These are phyloP conservation scores for Marasmius tenuissimus DNA, from an alignment of 1,284 basidiomycete genomes.

Conservation along the genomic window DNA sequence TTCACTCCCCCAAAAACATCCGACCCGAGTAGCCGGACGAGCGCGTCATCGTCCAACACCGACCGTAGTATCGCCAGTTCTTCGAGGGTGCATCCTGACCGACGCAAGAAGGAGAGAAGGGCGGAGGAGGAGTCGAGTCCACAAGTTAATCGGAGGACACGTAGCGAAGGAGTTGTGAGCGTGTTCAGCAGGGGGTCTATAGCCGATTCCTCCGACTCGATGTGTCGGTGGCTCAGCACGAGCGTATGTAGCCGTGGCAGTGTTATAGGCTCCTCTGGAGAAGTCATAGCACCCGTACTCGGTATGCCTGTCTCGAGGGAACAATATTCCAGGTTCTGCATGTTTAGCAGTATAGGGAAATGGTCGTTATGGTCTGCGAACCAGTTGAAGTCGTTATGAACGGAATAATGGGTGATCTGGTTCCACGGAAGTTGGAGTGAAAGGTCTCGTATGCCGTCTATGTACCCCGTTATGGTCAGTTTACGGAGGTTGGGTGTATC, in stretches of 20 bases:
- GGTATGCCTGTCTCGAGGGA: neutral
- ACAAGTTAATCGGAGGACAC: neutral
- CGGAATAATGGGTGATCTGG: neutral
- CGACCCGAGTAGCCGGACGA: neutral
- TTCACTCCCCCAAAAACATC: neutral
- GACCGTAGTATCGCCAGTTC: neutral
- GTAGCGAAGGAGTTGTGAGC: neutral
- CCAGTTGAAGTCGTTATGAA: neutral
- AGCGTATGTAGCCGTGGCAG: neutral
- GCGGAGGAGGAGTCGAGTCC: neutral
- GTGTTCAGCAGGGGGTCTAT: slow-evolving; percentile 1
- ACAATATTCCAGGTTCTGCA: neutral
- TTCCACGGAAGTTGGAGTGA: slow-evolving; percentile 5
- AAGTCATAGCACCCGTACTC: neutral
- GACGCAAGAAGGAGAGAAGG: neutral
- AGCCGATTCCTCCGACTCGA: neutral
- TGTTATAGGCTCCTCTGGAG: neutral
- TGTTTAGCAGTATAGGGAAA: neutral
- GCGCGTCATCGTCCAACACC: neutral
- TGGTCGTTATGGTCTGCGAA: neutral
- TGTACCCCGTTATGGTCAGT: neutral
- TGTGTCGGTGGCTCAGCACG: neutral
- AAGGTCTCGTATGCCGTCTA: slow-evolving; percentile 1
- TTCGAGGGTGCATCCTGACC: neutral
- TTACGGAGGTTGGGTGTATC: slow-evolving; percentile 3